Conservation (phyloP, 2,329 filamentous ascomycete genomes). For the Aspergillus sp. region DNA sequence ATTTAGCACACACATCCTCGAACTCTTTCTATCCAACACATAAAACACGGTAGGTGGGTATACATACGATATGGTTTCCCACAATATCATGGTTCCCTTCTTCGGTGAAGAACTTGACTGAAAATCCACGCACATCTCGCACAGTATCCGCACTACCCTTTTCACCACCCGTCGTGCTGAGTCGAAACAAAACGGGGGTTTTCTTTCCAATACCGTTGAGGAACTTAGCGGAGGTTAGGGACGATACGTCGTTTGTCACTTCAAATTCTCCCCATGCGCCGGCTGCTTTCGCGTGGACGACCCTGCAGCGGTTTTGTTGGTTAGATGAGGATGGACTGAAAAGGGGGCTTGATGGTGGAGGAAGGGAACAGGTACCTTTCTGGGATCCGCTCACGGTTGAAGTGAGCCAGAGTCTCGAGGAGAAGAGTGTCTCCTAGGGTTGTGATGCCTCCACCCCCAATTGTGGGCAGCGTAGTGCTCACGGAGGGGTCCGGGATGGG, state of each 20-base stretch:
- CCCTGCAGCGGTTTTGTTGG: conserved; percentile 24
- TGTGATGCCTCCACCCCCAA: conserved; percentile 42
- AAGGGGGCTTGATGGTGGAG: neutral
- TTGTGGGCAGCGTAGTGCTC: conserved; percentile 27
- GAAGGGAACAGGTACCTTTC: conserved; percentile 44
- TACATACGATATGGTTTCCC: conserved; percentile 26
- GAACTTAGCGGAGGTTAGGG: conserved; percentile 59
- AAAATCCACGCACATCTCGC: conserved; percentile 53
- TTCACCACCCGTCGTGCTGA: conserved; percentile 53
- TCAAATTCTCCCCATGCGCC: conserved; percentile 64
- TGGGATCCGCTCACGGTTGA: conserved; percentile 63
- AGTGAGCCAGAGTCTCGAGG: conserved; percentile 64
- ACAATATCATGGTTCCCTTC: conserved; percentile 49
- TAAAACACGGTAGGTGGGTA: neutral
- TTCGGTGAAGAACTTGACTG: conserved; percentile 55
- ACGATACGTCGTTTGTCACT: conserved; percentile 59
- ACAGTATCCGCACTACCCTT: conserved; percentile 52
- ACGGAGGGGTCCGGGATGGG: conserved; percentile 27
- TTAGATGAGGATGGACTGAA: neutral
- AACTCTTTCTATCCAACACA: no score
- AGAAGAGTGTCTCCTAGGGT: conserved; percentile 61
- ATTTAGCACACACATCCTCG: no score
- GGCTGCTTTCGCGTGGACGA: conserved; percentile 62
- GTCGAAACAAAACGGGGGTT: conserved; percentile 50
- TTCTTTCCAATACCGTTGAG: conserved; percentile 58